Evolutionary conservation across 345 rosid genomes (phyloP).

Genomic region (Gossypium mustelinum): DNA sequence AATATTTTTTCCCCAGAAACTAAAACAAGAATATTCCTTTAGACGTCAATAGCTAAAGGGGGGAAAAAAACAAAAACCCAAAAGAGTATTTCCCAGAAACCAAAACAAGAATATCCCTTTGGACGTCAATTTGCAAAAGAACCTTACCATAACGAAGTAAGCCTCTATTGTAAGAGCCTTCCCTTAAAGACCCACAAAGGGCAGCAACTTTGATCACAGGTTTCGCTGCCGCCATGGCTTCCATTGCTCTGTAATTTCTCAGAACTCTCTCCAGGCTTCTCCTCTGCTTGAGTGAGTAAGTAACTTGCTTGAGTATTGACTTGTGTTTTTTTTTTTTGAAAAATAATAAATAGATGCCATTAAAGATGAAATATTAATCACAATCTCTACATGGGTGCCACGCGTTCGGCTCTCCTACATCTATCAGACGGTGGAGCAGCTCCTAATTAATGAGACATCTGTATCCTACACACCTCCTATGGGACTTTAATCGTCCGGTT

Average conservation of each 20-base stretch:
- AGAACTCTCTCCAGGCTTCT: neutral
- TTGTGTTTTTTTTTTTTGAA: too few species aligned
- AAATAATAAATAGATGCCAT: too few species aligned
- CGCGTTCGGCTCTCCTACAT: too few species aligned
- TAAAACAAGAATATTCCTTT: neutral
- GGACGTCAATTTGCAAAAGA: neutral
- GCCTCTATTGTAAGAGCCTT: slow-evolving; percentile 63
- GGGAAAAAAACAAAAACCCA: neutral
- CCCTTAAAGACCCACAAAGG: slow-evolving; percentile 75
- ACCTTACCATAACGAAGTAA: slow-evolving; percentile 61
- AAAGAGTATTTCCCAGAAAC: neutral
- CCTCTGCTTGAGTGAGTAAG: neutral
- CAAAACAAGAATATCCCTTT: neutral
- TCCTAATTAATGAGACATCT: too few species aligned
- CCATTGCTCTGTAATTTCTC: slow-evolving; percentile 25
- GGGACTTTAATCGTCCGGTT: too few species aligned
- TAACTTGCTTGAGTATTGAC: too few species aligned
- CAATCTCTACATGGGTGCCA: too few species aligned
- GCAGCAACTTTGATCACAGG: slow-evolving; percentile 63
- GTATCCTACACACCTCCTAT: too few species aligned
- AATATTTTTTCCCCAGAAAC: neutral
- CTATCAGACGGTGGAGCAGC: too few species aligned
- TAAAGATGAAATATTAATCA: too few species aligned
- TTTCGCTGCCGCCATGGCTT: slow-evolving; percentile 30
- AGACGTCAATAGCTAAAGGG: neutral